Base-by-base conservation (phyloP, 495 filamentous ascomycete species). In the Podospora appendiculata region DNA sequence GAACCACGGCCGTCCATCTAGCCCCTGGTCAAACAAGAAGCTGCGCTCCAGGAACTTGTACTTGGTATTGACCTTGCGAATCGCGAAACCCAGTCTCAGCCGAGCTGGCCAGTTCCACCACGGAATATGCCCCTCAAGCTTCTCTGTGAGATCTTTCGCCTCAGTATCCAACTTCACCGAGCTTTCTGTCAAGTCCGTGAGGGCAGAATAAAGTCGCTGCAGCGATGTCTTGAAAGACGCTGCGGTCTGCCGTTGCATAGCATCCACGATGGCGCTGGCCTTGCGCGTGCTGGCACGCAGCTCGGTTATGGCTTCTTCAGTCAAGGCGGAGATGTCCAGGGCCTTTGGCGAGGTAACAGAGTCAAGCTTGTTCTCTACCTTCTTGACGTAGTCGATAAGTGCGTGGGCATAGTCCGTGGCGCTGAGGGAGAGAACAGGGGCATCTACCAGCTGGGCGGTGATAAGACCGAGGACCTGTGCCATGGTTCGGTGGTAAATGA, bases 1-100 rank as follows among this genome's bases (percentile, higher is more conserved):
- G 69, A 91, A 98, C 78, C 95, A 95, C 38, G 85, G 79, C 53
- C 93, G 77, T 35, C 86, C 84, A 48, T 91, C 90, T 69, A 94
- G 73, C 19, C 92, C 90, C 36, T 78, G 68, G 45, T 87, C 64
- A 62, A 95, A 90, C 48, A 96, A 67, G 52, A 98, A 80, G 66
- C 88, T 68, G 4, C 86, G 81, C 63, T 98, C 93, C 48, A 97
- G 82, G 18, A 76, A 80, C 60, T 86, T 87, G 72, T 89, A 85
- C 56, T 82, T 79, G 43, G 71, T 71, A 58, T 92, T 93, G 5
- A 76, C 78, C 50, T 80, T 72, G 17, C 84, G 77, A 46, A 87
- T 83, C 32, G 83, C 66, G 2, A 74, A 72, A 55, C 77, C 80
- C 9, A 92, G 76, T 61, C 72, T 73, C 1, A 85, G 66, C 66